Percentiles rank a stretch among this genome's conserved stretches.
phyloP scores from a whole-genome alignment of 345 rosid species.

The Trapa incisa region DNA sequence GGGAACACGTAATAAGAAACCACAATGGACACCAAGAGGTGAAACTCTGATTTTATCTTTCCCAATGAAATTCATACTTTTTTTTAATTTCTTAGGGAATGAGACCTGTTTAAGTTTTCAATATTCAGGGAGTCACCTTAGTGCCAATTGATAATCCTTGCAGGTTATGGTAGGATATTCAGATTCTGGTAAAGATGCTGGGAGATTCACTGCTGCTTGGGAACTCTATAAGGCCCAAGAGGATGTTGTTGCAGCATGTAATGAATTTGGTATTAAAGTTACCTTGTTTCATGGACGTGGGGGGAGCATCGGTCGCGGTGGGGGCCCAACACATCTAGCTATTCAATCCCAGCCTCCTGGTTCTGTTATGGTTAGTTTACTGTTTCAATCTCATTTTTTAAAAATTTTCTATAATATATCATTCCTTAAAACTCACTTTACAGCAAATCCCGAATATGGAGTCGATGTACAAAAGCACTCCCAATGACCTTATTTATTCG shows the following conservation, averaged over 20 bases:
- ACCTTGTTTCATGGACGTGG: slow-evolving; percentile 97
- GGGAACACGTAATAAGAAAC: slow-evolving; percentile 62
- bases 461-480: too few species aligned
- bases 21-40: slow-evolving; percentile 93
- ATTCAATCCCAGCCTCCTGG: slow-evolving; percentile 99
- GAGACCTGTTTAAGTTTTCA: background rate
- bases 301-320: slow-evolving; percentile 97
- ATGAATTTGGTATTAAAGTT: slow-evolving; percentile 74
- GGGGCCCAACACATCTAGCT: slow-evolving; percentile 94
- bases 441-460: too few species aligned
- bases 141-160: slow-evolving; percentile 5
- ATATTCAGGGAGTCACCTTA: slow-evolving; percentile 1
- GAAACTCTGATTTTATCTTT: background rate
- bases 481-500: too few species aligned
- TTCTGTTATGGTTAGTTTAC: slow-evolving; percentile 75
- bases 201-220: slow-evolving; percentile 99
- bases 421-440: too few species aligned
- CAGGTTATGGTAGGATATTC: slow-evolving; percentile 99
- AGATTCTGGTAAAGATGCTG: slow-evolving; percentile 97
- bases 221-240: slow-evolving; percentile 98
- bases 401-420: background rate
- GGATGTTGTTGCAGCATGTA: slow-evolving; percentile 92
- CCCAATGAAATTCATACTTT: background rate
- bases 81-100: background rate
- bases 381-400: background rate